phyloP scores from a whole-genome alignment of 1,284 basidiomycete genomes.

The Fistulina hepatica region DNA sequence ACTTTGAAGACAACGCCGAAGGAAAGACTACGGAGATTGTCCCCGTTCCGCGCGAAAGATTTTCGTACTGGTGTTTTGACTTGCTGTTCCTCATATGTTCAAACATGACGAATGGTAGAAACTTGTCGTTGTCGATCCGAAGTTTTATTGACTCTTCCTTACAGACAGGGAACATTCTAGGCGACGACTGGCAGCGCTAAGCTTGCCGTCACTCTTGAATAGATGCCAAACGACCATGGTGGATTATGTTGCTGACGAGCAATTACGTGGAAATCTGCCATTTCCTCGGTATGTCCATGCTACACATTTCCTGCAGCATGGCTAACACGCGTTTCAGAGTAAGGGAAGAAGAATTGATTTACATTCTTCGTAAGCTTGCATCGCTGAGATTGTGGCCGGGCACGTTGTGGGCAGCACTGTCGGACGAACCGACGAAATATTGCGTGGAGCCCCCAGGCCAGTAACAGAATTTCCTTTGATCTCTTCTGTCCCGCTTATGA shows the following conservation, averaged over 20 bases:
- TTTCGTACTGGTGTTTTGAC: slow-evolving; percentile 93
- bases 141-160: slow-evolving; percentile 2
- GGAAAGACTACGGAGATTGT: slow-evolving; percentile 54
- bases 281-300: slow-evolving; percentile 60
- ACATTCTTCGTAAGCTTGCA: slow-evolving; percentile 69
- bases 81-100: slow-evolving; percentile 75
- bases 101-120: slow-evolving; percentile 45
- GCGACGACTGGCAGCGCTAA: slow-evolving; percentile 58
- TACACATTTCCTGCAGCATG: not conserved
- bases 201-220: slow-evolving; percentile 58
- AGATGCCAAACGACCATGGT: slow-evolving; percentile 62
- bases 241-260: slow-evolving; percentile 73
- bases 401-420: slow-evolving; percentile 64
- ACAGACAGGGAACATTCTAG: slow-evolving; percentile 50
- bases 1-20: slow-evolving; percentile 28
- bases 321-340: slow-evolving; percentile 37
- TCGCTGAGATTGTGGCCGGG: slow-evolving; percentile 62
- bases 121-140: slow-evolving; percentile 2
- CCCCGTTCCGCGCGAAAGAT: slow-evolving; percentile 65
- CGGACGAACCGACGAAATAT: slow-evolving; percentile 47
- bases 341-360: slow-evolving; percentile 84
- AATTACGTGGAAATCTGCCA: slow-evolving; percentile 72
- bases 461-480: too few species aligned
- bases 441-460: slow-evolving; percentile 44
- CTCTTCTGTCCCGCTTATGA: slow-evolving; percentile 21